Base-by-base conservation (phyloP, 257 asterid genomes). In the Nemophila menziesii region DNA sequence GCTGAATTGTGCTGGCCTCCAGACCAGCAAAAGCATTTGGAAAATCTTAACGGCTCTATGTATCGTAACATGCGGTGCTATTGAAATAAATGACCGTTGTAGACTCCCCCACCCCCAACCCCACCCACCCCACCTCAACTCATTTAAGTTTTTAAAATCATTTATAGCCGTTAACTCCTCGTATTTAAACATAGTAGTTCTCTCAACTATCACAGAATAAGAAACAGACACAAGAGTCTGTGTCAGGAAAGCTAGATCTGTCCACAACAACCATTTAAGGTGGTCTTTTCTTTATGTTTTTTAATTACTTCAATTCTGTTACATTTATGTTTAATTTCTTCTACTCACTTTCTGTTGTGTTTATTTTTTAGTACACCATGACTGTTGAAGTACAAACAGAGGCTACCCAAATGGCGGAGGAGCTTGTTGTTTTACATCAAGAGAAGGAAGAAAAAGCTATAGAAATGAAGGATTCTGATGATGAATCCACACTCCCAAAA, bases 41-140 rank as follows among this genome's bases (percentile, higher is more conserved):
- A 21, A 62, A 77, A 58, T 61, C 75, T 56, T 60, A 81, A 81
- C 93, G 93, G 90, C 93, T 77, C 75, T 40, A 5, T 41, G 46
- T 41, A 22, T 4, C 24, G n/a, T 65, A 67, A 70, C 80, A 53
- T 68, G 77, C 68, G 55, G 51, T 70, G 80, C 51, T 78, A 67
- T 45, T 77, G 55, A 36, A 59, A 33, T 14, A 65, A 27, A 44
- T 60, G 90, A 74, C 86, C 93, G 93, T 81, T 81, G 82, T 68
- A 80, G 90, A 68, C 58, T 56, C 49, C 43, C 4, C 56, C n/a
- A n/a, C n/a, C n/a, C n/a, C n/a, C n/a, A n/a, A n/a, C n/a, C n/a
- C n/a, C n/a, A n/a, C n/a, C n/a, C n/a, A n/a, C n/a, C n/a, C n/a
- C n/a, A n/a, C n/a, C n/a, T n/a, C n/a, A n/a, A n/a, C n/a, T n/a